Conservation (phyloP, 2,329 filamentous ascomycete genomes). For the Microsporum audouinii region DNA sequence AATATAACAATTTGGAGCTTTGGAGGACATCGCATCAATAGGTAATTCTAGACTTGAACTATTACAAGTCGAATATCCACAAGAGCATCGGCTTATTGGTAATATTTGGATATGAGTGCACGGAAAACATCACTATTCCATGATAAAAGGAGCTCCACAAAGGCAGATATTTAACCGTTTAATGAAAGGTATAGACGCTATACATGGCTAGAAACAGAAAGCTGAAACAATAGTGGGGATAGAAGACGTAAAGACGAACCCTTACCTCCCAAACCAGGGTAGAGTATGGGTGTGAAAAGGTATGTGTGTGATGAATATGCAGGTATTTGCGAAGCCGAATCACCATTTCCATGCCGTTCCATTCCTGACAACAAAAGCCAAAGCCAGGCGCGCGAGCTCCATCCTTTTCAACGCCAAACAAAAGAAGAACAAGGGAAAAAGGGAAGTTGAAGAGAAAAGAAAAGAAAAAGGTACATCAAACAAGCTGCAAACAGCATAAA, state of each 20-base stretch:
- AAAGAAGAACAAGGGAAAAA: neutral
- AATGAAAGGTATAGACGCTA: neutral
- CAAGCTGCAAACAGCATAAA: neutral
- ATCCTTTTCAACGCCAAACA: conserved; percentile 3
- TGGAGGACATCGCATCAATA: too few relatives aligned
- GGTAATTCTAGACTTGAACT: too few relatives aligned
- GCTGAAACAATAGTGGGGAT: neutral
- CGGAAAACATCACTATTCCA: too few relatives aligned
- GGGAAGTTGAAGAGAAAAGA: neutral
- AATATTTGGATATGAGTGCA: too few relatives aligned
- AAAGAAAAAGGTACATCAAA: neutral
- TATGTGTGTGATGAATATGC: neutral
- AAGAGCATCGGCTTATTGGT: too few relatives aligned
- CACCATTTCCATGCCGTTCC: neutral
- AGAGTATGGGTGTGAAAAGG: neutral
- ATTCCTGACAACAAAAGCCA: neutral
- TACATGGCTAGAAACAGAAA: neutral
- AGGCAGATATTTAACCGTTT: neutral
- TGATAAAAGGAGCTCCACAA: neutral
- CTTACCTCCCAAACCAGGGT: neutral
- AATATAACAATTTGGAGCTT: too few relatives aligned
- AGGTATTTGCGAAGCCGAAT: neutral
- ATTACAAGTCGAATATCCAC: too few relatives aligned
- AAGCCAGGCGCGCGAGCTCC: neutral
- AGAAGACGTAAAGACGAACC: neutral